phyloP scores from a whole-genome alignment of 2,329 filamentous ascomycete species.

The Hysterium pulicare region DNA sequence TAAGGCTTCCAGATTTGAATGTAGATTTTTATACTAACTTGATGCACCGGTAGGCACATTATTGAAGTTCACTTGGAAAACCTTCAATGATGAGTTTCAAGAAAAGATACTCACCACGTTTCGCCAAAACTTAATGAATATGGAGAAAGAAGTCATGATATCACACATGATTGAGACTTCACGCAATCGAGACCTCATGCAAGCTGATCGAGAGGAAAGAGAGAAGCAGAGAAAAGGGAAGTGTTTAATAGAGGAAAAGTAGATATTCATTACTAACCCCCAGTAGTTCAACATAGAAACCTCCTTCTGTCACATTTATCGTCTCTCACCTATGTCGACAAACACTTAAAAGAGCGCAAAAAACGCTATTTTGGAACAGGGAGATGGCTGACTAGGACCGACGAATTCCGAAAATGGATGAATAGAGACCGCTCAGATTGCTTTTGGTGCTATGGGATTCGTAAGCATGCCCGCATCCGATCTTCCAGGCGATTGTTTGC shows the following conservation, averaged over 20 bases:
- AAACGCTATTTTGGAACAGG: constrained; percentile 4
- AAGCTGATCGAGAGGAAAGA: neutral
- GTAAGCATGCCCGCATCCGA: no score
- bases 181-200: neutral
- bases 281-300: constrained; percentile 4
- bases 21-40: no score
- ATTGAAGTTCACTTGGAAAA: constrained; percentile 16
- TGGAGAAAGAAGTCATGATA: constrained; percentile 8
- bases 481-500: no score
- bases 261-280: neutral
- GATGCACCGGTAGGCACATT: neutral
- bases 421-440: no score
- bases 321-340: constrained; percentile 5
- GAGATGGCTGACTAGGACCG: constrained; percentile 4
- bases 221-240: constrained; percentile 1
- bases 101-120: constrained; percentile 5
- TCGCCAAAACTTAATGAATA: constrained; percentile 5
- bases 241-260: no score
- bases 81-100: constrained; percentile 16
- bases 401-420: constrained; percentile 4
- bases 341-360: constrained; percentile 7
- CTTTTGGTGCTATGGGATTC: no score
- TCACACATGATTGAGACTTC: constrained; percentile 7
- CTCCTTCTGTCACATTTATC: constrained; percentile 4
- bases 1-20: no score